phyloP scores from a whole-genome alignment of 768 basidiomycete genomes.

The Heimioporus sp. region DNA sequence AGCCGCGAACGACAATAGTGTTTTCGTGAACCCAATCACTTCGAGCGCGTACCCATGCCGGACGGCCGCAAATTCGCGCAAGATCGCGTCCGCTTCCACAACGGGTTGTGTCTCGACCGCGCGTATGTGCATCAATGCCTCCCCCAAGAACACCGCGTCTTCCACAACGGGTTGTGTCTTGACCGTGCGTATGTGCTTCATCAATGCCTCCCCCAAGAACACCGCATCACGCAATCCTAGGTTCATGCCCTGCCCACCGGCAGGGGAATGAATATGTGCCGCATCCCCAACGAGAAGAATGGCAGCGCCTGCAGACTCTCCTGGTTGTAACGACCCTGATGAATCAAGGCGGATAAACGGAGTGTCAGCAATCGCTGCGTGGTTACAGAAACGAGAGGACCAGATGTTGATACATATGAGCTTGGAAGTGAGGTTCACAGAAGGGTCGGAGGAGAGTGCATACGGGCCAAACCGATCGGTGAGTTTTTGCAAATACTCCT shows the following conservation, averaged over 20 bases:
- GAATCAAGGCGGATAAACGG: constrained; percentile 28
- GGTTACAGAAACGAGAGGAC: constrained; percentile 48
- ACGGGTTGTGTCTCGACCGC: constrained; percentile 9
- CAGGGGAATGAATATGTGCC: constrained; percentile 53
- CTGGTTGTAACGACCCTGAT: background rate
- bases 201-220: too few relatives aligned
- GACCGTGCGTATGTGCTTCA: too few relatives aligned
- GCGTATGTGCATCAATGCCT: constrained; percentile 37
- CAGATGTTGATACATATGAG: constrained; percentile 39
- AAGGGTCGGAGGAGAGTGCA: constrained; percentile 35
- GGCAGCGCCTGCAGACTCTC: constrained; percentile 12
- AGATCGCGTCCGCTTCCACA: constrained; percentile 29
- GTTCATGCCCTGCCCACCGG: constrained; percentile 61
- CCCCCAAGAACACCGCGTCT: constrained; percentile 47
- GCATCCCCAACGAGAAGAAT: constrained; percentile 44
- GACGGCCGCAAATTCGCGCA: constrained; percentile 35
- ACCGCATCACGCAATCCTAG: constrained; percentile 54
- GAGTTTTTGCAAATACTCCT: constrained; percentile 43
- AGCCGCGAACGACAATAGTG: constrained; percentile 19
- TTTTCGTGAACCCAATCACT: constrained; percentile 42
- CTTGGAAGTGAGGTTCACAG: constrained; percentile 30
- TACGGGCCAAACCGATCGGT: constrained; percentile 41
- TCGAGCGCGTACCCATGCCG: constrained; percentile 41
- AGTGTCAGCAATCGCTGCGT: constrained; percentile 43
- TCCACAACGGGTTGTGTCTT: too few relatives aligned